A percentile compares a stretch with the other conserved stretches of the same genome.
Evolutionary conservation across 2,329 filamentous ascomycete species (phyloP).

Genomic region (Rugonectria rugulosa): DNA sequence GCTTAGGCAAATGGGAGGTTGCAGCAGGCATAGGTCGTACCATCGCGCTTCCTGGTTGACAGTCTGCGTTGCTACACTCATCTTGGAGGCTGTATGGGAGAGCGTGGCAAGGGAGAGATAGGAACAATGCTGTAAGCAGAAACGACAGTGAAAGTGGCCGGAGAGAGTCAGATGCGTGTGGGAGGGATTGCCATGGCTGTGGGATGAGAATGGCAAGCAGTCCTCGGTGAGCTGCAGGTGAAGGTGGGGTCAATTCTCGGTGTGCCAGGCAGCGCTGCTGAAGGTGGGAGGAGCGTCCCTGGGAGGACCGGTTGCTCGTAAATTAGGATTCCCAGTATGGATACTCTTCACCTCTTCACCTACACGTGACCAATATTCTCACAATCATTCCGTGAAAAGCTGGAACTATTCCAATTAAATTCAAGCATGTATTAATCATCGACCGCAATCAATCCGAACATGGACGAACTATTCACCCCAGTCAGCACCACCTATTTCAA

Average conservation of each 20-base stretch:
- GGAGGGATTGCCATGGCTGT: conserved; percentile 31
- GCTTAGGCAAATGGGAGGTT: neutral
- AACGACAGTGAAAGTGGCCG: neutral
- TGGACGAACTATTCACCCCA: conserved; percentile 65
- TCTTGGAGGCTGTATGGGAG: conserved; percentile 15
- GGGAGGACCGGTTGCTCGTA: conserved; percentile 3
- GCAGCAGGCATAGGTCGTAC: conserved; percentile 29
- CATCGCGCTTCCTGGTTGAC: conserved; percentile 45
- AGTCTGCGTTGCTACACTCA: conserved; percentile 37
- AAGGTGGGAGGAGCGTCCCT: neutral
- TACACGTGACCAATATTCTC: no score
- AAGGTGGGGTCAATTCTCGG: conserved; percentile 41
- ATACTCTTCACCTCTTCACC: no score
- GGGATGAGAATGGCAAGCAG: conserved; percentile 22
- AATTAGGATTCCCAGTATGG: conserved; percentile 11
- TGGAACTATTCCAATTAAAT: no score
- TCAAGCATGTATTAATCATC: no score
- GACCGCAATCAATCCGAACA: no score
- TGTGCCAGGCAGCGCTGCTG: conserved; percentile 17
- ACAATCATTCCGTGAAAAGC: no score
- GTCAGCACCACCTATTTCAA: conserved; percentile 61
- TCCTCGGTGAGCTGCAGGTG: conserved; percentile 43
- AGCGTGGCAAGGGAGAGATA: neutral
- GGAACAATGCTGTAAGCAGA: conserved; percentile 16
- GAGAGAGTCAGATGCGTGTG: conserved; percentile 12